A percentile compares a stretch with the other conserved stretches of the same genome.
These are phyloP conservation scores for Jatropha podagrica DNA, from an alignment of 441 rosid species.

Conservation along the genomic window DNA sequence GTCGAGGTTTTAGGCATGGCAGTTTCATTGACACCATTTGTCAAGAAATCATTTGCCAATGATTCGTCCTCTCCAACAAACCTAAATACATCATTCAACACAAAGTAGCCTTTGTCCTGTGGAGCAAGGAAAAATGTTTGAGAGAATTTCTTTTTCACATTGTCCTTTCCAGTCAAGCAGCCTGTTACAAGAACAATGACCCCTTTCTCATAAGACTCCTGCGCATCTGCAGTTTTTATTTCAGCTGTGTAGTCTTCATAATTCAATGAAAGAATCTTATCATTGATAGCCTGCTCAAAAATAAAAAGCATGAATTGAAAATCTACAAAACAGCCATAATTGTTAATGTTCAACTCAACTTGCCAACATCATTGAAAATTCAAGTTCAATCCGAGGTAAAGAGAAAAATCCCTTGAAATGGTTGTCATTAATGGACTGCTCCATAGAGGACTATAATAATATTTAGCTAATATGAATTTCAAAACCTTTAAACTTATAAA, in stretches of 20 bases:
- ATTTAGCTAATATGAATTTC: conserved; percentile 4
- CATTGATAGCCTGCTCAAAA: conserved; percentile 75
- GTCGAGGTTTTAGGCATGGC: conserved; percentile 38
- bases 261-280: conserved; percentile 71
- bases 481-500: background rate
- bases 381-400: background rate
- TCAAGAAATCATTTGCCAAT: conserved; percentile 24
- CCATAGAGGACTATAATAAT: background rate
- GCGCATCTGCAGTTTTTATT: conserved; percentile 89
- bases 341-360: background rate
- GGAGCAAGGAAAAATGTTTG: conserved; percentile 94
- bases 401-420: background rate
- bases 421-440: background rate
- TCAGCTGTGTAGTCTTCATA: conserved; percentile 75
- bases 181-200: conserved; percentile 92
- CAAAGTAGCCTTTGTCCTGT: conserved; percentile 91
- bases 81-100: conserved; percentile 82
- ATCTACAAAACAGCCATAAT: background rate
- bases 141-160: conserved; percentile 72
- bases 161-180: conserved; percentile 69
- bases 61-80: conserved; percentile 61
- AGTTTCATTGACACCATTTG: conserved; percentile 40
- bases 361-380: background rate
- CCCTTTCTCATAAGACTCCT: conserved; percentile 70
- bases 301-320: conserved; percentile 13